Conservation (phyloP, 331 rosid species). For the Prunus yedoensis region DNA sequence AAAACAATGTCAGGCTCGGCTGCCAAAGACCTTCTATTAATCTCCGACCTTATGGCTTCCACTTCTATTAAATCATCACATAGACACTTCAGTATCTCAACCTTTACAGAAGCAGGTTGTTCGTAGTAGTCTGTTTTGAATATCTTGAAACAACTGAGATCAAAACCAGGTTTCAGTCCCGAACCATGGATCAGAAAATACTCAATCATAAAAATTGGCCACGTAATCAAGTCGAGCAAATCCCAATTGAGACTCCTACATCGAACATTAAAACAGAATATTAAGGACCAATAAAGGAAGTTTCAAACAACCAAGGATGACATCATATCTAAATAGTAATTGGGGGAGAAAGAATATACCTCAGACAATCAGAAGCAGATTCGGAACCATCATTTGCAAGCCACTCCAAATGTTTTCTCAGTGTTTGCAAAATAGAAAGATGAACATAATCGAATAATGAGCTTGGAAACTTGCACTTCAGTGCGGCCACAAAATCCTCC, state of each 20-base stretch:
- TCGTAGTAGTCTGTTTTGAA: slow-evolving; percentile 65
- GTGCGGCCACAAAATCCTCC: slow-evolving; percentile 76
- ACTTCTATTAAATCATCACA: slow-evolving; percentile 94
- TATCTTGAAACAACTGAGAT: slow-evolving; percentile 49
- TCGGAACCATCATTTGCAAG: slow-evolving; percentile 80
- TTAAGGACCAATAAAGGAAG: slow-evolving; percentile 16
- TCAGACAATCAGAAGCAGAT: slow-evolving; percentile 81
- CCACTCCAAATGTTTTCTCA: slow-evolving; percentile 86
- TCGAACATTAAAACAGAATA: slow-evolving; percentile 25
- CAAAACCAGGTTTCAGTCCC: slow-evolving; percentile 56
- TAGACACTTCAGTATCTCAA: slow-evolving; percentile 76
- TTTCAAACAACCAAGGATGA: slow-evolving; percentile 21
- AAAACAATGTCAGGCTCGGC: slow-evolving; percentile 55
- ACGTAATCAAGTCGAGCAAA: slow-evolving; percentile 79
- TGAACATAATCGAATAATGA: slow-evolving; percentile 73
- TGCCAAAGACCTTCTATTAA: slow-evolving; percentile 77
- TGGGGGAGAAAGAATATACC: slow-evolving; percentile 43
- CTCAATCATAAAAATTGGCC: slow-evolving; percentile 95
- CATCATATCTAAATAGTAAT: slow-evolving; percentile 7
- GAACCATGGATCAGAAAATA: slow-evolving; percentile 76
- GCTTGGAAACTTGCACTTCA: slow-evolving; percentile 61
- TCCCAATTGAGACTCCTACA: slow-evolving; percentile 95
- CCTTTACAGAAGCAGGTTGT: slow-evolving; percentile 64
- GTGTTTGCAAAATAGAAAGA: slow-evolving; percentile 70
- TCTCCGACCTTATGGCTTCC: slow-evolving; percentile 81